A percentile compares a stretch with the other conserved stretches of the same genome.
These are phyloP conservation scores for Grammothele lineata DNA, from an alignment of 768 basidiomycete species.

Conservation along the genomic window DNA sequence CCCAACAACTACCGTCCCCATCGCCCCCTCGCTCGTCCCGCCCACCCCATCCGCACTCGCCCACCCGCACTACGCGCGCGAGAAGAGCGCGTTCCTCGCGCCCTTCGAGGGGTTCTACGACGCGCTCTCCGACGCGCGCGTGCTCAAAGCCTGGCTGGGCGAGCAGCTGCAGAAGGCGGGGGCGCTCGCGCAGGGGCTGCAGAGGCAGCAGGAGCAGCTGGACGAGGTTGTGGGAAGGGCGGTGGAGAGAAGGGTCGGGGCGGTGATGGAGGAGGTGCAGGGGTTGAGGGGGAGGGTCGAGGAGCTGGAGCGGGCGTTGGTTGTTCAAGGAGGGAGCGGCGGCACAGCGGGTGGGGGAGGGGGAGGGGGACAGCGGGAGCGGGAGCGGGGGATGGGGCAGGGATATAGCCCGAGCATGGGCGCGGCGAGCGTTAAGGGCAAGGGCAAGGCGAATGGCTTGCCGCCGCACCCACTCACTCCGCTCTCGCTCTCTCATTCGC, in stretches of 20 bases:
- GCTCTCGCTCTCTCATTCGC: no score
- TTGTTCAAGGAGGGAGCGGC: constrained; percentile 11
- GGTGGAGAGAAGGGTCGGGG: constrained; percentile 57
- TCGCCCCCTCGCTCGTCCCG: constrained; percentile 60
- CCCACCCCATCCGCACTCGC: constrained; percentile 67
- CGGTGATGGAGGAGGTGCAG: constrained; percentile 58
- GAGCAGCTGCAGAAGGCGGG: constrained; percentile 69
- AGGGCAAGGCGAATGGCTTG: constrained; percentile 22
- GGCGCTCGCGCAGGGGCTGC: constrained; percentile 49
- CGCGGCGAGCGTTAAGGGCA: constrained; percentile 17
- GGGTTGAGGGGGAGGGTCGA: constrained; percentile 60
- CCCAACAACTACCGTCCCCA: constrained; percentile 61
- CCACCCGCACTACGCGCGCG: constrained; percentile 53
- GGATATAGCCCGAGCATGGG: constrained; percentile 23
- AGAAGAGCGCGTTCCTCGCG: constrained; percentile 73
- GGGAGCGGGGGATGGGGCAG: no score
- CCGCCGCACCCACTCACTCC: not conserved
- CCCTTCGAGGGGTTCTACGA: constrained; percentile 87
- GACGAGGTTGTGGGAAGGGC: constrained; percentile 53
- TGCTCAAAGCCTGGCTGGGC: constrained; percentile 71
- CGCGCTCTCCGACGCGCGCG: constrained; percentile 73
- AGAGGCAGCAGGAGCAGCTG: constrained; percentile 64
- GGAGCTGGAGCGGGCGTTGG: constrained; percentile 55
- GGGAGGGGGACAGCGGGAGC: not conserved
- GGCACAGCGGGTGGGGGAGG: not conserved